Base-by-base conservation (phyloP, 495 filamentous ascomycete species). In the Collariella sp. region DNA sequence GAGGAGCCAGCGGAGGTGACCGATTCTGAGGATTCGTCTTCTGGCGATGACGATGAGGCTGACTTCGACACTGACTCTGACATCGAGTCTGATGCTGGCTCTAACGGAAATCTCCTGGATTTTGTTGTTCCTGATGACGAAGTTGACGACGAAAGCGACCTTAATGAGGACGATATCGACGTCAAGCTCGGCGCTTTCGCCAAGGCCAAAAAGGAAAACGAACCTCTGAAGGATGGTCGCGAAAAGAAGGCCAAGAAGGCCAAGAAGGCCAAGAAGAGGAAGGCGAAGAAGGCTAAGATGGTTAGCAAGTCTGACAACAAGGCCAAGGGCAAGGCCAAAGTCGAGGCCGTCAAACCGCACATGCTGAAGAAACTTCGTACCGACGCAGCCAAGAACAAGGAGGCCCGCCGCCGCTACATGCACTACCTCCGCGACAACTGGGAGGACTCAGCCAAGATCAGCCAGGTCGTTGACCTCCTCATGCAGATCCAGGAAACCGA, bases 371-470 rank as follows among this genome's bases (percentile, higher is more conserved):
- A 46, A 18, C 56, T 75, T 2, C 70, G 70, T 24, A 81, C 83
- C 56, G 82, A 86, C 23, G 80, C 80, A 0, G 67, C 66, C 48
- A 76, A 72, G 44, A 89, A 80, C 61, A 70, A 74, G 18, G 80
- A 76, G 34, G 81, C 84, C 13, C 85, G 83, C 48, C 71, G 71
- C 18, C 60, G 59, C 3, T 81, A 81, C 61, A 76, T 80, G 68
- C 79, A 78, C 57, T 93, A 89, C 62, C 72, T 95, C 5, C 76
- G 80, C 13, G 81, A 85, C 56, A 77, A 79, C 39, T 95, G 80
- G 81, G 66, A 82, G 26, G 73, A 85, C 1, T 91, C 87, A 39
- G 82, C 88, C 20, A 96, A 96, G 65, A 82, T 91, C 36, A 80
- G 83, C 15, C 85, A 88, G 64, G 81, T 83, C 12, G 64, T 89